Evolutionary conservation across 371 early-diverging fungal genomes (phyloP), one percentile per base, ranked within the genome.

Genomic region (Nematocida minor): DNA sequence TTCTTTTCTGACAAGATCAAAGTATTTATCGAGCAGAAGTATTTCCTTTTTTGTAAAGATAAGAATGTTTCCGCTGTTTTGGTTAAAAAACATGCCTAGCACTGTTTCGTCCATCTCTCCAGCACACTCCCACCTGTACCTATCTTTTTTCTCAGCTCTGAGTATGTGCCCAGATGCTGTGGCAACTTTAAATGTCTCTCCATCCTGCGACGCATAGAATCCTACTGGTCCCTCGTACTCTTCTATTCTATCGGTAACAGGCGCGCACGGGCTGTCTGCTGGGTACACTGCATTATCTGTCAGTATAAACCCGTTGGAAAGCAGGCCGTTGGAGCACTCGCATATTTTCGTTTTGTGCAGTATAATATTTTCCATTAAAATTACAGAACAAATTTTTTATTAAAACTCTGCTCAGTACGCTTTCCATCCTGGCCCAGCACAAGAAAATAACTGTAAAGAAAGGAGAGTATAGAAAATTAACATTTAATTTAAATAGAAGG

Each of bases 301-400:
- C 11, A 55, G 29, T 2, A 68, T 40, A 31, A n/a, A 68, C 14
- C 68, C 55, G 31, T 68, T 68, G 29, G 55, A 55, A 14, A 55
- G 9, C 18, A 16, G 42, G 9, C 34, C 41, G 27, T 29, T 34
- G 14, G 22, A n/a, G n/a, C 31, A 41, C 18, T 49, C 55, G 7
- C 16, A n/a, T 20, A n/a, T 42, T 53, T 20, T 57, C 42, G 31
- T 40, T 44, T 46, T 29, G 18, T 68, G 44, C 27, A 68, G 20
- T n/a, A 53, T 20, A 20, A 38, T 44, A 34, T 68, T 68, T 36
- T 68, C 68, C 68, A 68, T 68, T 29, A 41, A 55, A 68, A 20
- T 32, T 20, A 64, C 44, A 64, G 6, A 64, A 27, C n/a, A n/a
- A n/a, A n/a, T n/a, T n/a, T n/a, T n/a, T n/a, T n/a, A n/a, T n/a